These are phyloP conservation scores for Beauveria pseudobassiana DNA, from an alignment of 2,329 filamentous ascomycete genomes.

Conservation along the genomic window DNA sequence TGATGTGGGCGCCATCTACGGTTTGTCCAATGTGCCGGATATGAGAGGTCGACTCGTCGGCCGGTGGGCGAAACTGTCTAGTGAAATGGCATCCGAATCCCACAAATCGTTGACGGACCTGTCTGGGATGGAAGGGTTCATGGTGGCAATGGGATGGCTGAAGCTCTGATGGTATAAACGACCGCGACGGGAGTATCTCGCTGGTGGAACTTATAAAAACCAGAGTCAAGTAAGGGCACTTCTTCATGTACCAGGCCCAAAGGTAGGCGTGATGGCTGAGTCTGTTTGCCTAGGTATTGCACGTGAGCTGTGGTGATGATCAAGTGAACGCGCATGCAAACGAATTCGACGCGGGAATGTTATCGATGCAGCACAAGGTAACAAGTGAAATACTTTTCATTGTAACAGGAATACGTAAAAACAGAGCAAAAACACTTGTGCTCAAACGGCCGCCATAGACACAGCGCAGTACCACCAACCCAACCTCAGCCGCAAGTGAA, in stretches of 20 bases:
- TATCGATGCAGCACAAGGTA: not conserved
- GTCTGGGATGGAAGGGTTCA: not conserved
- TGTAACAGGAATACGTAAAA: not conserved
- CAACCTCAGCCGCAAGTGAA: not conserved
- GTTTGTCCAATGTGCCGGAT: not conserved
- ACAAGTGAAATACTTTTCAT: not conserved
- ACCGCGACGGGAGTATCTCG: not conserved
- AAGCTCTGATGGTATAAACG: not conserved
- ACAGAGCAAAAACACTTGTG: not conserved
- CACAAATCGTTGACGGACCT: not conserved
- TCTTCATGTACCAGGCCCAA: not conserved
- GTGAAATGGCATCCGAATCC: not conserved
- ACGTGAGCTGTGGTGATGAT: not conserved
- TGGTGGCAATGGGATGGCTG: not conserved
- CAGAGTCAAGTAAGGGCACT: not conserved
- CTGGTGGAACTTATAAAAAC: no score
- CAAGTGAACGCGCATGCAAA: not conserved
- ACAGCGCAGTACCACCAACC: not conserved
- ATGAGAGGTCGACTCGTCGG: conserved; percentile 11
- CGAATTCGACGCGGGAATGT: no score
- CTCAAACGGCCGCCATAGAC: not conserved
- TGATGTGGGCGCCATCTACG: conserved; percentile 13
- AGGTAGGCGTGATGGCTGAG: no score
- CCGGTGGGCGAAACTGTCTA: not conserved
- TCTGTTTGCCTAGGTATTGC: not conserved